Evolutionary conservation across 805 yeast species (phyloP).

Genomic region (Ogataea henricii): DNA sequence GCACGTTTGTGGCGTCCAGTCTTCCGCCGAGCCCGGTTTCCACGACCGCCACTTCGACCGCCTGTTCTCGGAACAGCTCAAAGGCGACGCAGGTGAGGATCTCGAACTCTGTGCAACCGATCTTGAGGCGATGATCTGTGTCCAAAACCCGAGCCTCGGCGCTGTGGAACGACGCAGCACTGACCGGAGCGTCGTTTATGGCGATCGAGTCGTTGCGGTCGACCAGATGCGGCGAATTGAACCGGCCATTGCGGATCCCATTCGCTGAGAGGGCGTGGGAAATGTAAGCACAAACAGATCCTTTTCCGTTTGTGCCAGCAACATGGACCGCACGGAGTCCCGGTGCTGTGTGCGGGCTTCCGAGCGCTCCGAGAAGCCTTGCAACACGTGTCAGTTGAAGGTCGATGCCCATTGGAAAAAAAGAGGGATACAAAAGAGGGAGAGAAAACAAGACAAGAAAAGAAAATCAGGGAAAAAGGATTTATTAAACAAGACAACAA

Average conservation of each 20-base stretch:
- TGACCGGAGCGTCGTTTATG: conserved; percentile 61
- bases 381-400: conserved; percentile 58
- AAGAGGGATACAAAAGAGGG: not conserved
- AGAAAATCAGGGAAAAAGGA: not conserved
- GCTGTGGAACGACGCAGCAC: conserved; percentile 43
- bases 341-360: conserved; percentile 62
- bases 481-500: not conserved
- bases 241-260: conserved; percentile 63
- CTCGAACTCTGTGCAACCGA: conserved; percentile 89
- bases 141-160: conserved; percentile 35
- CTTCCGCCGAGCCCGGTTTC: conserved; percentile 96
- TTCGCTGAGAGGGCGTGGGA: conserved; percentile 59
- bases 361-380: conserved; percentile 49
- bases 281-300: conserved; percentile 85
- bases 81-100: conserved; percentile 83
- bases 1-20: conserved; percentile 84
- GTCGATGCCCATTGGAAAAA: conserved; percentile 36
- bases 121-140: conserved; percentile 40
- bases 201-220: conserved; percentile 74
- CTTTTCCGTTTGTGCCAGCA: conserved; percentile 97
- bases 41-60: conserved; percentile 75
- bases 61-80: conserved; percentile 60
- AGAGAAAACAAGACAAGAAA: not conserved
- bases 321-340: conserved; percentile 73
- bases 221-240: conserved; percentile 86